phyloP scores from a whole-genome alignment of 1,139 yeast genomes.

The Neolecta irregularis region DNA sequence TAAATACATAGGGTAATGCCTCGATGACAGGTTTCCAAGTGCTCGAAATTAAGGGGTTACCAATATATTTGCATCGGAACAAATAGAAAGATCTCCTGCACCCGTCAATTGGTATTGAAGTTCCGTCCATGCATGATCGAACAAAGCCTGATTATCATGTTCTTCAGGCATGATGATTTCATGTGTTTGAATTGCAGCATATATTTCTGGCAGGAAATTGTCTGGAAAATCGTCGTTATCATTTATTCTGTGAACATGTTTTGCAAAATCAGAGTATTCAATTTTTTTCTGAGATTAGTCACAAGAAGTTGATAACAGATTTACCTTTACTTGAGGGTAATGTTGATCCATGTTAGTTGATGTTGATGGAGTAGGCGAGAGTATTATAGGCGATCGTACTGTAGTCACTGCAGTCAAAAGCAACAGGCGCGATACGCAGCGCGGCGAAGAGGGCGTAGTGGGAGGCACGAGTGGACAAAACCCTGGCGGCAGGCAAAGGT shows the following conservation, averaged over 20 bases:
- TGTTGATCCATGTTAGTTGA: slow-evolving; percentile 87
- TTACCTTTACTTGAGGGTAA: slow-evolving; percentile 39
- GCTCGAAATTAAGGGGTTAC: slow-evolving; percentile 50
- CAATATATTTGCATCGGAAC: slow-evolving; percentile 34
- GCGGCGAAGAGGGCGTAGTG: no score
- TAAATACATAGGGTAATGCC: slow-evolving; percentile 60
- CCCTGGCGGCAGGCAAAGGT: no score
- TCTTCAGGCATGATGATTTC: slow-evolving; percentile 98
- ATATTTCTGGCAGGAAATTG: slow-evolving; percentile 73
- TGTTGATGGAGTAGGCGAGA: no score
- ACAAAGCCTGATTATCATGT: slow-evolving; percentile 73
- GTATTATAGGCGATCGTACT: no score
- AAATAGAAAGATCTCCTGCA: slow-evolving; percentile 20
- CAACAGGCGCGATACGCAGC: no score
- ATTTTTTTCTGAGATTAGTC: slow-evolving; percentile 39
- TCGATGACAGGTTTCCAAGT: slow-evolving; percentile 48
- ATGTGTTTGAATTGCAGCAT: slow-evolving; percentile 59
- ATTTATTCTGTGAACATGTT: slow-evolving; percentile 67
- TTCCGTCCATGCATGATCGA: slow-evolving; percentile 87
- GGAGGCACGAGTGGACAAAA: no score
- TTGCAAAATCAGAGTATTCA: slow-evolving; percentile 69
- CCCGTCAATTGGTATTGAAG: slow-evolving; percentile 35
- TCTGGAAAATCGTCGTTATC: slow-evolving; percentile 59
- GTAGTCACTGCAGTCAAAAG: no score
- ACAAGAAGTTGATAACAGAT: background rate